phyloP scores from a whole-genome alignment of 129 eudicot genomes.

The Lonicera japonica region DNA sequence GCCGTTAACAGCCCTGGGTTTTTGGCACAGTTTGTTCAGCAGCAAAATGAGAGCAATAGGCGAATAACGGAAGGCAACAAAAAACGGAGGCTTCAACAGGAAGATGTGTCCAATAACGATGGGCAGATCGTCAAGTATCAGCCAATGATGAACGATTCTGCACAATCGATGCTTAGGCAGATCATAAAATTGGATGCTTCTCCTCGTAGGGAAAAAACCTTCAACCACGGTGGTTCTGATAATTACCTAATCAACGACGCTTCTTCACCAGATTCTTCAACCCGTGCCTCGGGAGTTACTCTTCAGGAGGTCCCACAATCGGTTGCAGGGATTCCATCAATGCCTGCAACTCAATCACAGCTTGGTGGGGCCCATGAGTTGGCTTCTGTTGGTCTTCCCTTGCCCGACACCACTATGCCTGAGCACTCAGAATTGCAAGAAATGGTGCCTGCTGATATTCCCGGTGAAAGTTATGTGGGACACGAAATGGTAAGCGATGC shows the following conservation, averaged over 20 bases:
- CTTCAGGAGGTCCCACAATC: conserved; percentile 61
- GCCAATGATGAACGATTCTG: conserved; percentile 60
- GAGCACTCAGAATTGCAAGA: conserved; percentile 2
- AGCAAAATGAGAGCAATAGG: conserved; percentile 56
- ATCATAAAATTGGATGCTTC: conserved; percentile 51
- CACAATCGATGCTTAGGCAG: conserved; percentile 65
- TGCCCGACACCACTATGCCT: conserved; percentile 1
- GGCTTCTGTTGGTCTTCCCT: conserved; percentile 10
- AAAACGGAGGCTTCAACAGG: conserved; percentile 66
- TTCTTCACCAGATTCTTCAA: conserved; percentile 24
- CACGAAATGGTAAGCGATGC: background rate
- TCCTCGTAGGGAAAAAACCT: conserved; percentile 23
- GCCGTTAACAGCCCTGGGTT: conserved; percentile 84
- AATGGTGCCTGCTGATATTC: background rate
- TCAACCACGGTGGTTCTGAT: conserved; percentile 21
- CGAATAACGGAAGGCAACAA: conserved; percentile 58
- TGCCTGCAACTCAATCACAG: background rate
- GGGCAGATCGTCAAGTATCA: conserved; percentile 79
- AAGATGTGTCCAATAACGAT: conserved; percentile 33
- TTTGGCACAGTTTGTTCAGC: conserved; percentile 73
- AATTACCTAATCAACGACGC: conserved; percentile 16
- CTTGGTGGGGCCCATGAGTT: conserved; percentile 8
- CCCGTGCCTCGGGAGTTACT: conserved; percentile 49
- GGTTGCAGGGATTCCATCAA: background rate
- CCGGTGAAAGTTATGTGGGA: background rate